These are phyloP conservation scores for Climacium dendroides DNA, from an alignment of 225 moss, liverwort and hornwort species.

Conservation along the genomic window DNA sequence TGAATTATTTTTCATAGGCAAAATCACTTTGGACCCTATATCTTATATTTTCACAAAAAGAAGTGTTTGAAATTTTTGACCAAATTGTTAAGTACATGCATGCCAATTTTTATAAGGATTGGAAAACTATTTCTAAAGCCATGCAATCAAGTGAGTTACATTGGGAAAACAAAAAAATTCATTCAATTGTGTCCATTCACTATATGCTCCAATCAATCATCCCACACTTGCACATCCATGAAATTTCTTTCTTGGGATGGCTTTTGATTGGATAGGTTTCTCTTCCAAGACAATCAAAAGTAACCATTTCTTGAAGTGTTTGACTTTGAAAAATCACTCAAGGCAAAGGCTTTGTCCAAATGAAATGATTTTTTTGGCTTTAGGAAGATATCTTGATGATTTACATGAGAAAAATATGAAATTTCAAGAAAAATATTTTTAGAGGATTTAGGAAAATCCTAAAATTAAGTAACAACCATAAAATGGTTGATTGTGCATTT, in stretches of 20 bases:
- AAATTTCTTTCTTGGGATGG: neutral
- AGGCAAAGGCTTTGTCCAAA: neutral
- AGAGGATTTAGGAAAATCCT: fast-evolving
- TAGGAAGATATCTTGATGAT: neutral
- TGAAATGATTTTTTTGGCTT: neutral
- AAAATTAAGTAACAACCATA: fast-evolving
- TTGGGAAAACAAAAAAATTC: neutral
- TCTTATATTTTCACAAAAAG: neutral
- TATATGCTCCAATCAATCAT: neutral
- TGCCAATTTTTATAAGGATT: neutral
- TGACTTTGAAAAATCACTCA: neutral
- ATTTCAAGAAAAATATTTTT: neutral
- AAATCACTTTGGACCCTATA: fast-evolving
- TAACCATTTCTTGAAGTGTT: neutral
- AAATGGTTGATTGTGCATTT: neutral
- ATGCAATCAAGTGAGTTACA: neutral
- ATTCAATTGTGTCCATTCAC: neutral
- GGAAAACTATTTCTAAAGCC: neutral
- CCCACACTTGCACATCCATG: fast-evolving
- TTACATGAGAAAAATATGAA: neutral
- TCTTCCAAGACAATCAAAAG: neutral
- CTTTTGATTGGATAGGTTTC: neutral
- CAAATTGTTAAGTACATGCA: neutral
- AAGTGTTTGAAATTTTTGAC: neutral
- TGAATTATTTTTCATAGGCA: fast-evolving